phyloP scores from a whole-genome alignment of 2,329 filamentous ascomycete genomes.

The Arthrobotrys entomopaga region DNA sequence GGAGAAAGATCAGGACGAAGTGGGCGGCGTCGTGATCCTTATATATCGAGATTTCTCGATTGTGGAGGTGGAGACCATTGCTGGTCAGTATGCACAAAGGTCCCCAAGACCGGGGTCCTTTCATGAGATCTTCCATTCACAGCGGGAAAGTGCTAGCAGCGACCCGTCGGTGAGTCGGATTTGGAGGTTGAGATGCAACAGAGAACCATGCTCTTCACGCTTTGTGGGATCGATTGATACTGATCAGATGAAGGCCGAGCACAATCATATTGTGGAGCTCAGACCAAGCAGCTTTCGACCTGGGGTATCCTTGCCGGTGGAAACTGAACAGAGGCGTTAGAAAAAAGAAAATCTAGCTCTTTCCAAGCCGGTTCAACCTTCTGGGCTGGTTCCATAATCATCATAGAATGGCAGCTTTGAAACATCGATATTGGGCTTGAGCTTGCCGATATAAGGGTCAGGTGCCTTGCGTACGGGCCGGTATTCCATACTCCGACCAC shows the following conservation, averaged over 20 bases:
- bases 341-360: conserved; percentile 51
- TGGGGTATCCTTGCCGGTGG: conserved; percentile 24
- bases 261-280: conserved; percentile 45
- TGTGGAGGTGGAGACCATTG: background rate
- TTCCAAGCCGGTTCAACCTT: conserved; percentile 2
- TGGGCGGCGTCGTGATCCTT: conserved; percentile 40
- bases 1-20: conserved; percentile 39
- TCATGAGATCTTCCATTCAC: conserved; percentile 30
- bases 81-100: conserved; percentile 14
- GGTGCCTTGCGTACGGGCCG: conserved; percentile 52
- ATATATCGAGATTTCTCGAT: conserved; percentile 28
- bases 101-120: background rate
- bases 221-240: conserved; percentile 1
- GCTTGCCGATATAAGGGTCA: conserved; percentile 42
- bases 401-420: conserved; percentile 26
- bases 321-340: background rate
- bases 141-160: conserved; percentile 41
- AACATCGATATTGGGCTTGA: conserved; percentile 38
- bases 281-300: conserved; percentile 25
- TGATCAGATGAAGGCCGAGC: conserved; percentile 26
- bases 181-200: conserved; percentile 47
- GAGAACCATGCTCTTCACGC: conserved; percentile 13
- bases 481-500: conserved; percentile 48
- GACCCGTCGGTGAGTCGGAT: conserved; percentile 55
- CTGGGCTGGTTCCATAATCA: conserved; percentile 22